These are phyloP conservation scores for Penicillium maclennaniae DNA, from an alignment of 495 filamentous ascomycete species.

Conservation along the genomic window DNA sequence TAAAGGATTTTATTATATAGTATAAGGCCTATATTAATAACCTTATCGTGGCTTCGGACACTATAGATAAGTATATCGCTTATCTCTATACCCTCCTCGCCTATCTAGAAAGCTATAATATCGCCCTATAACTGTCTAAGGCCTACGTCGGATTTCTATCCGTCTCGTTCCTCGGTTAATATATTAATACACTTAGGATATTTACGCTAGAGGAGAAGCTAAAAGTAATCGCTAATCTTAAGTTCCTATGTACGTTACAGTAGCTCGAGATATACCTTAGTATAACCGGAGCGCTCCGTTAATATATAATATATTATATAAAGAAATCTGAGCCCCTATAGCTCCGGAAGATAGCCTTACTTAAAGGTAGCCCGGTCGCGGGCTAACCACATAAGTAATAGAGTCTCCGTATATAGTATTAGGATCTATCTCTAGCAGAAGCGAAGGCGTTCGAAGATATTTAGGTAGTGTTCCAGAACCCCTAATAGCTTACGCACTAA, in stretches of 20 bases:
- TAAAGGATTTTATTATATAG: not conserved
- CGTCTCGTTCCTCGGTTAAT: not conserved
- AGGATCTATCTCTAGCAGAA: not conserved
- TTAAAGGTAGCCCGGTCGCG: not conserved
- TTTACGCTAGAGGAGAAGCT: not conserved
- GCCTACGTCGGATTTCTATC: not conserved
- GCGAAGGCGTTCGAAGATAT: not conserved
- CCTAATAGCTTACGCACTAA: not conserved
- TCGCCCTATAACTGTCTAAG: not conserved
- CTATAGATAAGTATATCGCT: not conserved
- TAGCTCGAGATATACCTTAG: not conserved
- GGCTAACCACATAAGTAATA: not conserved
- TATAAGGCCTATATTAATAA: not conserved
- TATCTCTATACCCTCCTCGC: not conserved
- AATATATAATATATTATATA: not conserved
- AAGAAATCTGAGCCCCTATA: not conserved
- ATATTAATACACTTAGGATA: not conserved
- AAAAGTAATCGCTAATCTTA: not conserved
- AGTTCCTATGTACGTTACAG: not conserved
- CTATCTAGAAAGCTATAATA: not conserved
- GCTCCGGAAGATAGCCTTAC: not conserved
- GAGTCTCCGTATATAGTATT: not conserved
- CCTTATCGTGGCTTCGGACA: not conserved
- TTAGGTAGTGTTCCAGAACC: not conserved
- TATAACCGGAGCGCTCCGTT: not conserved